Evolutionary conservation across 2,329 filamentous ascomycete genomes (phyloP), one percentile per base, ranked within the genome.

Genomic region (Fusarium zealandicum): DNA sequence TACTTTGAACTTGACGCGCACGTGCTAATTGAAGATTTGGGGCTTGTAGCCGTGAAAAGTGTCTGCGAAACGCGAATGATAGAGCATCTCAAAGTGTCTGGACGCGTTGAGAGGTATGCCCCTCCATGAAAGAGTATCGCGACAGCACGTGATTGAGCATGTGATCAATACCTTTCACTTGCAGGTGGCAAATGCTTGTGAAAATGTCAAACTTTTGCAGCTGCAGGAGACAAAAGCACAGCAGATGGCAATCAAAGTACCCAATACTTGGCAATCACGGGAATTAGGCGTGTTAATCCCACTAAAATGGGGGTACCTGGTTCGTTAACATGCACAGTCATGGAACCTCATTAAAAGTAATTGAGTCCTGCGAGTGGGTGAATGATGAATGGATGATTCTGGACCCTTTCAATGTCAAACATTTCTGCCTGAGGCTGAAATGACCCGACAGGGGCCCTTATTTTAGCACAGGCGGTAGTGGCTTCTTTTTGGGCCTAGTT

Each of bases 351-450:
- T 25, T 25, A n/a, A n/a, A n/a, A n/a, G n/a, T n/a, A 25, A 25
- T 25, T 25, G 22, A 7, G 28, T 17, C 14, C n/a, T 17, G 33
- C 33, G 33, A 45, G 54, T 60, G 50, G 54, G 47, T 48, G 50
- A 49, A 59, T 40, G 50, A 46, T 47, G 44, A 25, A 27, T 40
- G 35, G 35, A 47, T 47, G 35, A 47, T 39, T 40, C 44, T 47
- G 45, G 45, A 40, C 28, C 27, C 28, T 17, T 53, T 46, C 54
- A 44, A 52, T n/a, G 31, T 17, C 40, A 31, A 46, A 6, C 25
- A 31, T 54, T 54, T 48, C 13, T 68, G 66, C 66, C 66, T 68
- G 60, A 68, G 66, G 66, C 58, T 54, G 53, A 61, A 65, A 68
- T 59, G 49, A 59, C 39, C 14, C 48, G 35, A 54, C 43, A 18